Base-by-base conservation (phyloP, 2,329 filamentous ascomycete genomes). In the Ceratocystis alfenasii region DNA sequence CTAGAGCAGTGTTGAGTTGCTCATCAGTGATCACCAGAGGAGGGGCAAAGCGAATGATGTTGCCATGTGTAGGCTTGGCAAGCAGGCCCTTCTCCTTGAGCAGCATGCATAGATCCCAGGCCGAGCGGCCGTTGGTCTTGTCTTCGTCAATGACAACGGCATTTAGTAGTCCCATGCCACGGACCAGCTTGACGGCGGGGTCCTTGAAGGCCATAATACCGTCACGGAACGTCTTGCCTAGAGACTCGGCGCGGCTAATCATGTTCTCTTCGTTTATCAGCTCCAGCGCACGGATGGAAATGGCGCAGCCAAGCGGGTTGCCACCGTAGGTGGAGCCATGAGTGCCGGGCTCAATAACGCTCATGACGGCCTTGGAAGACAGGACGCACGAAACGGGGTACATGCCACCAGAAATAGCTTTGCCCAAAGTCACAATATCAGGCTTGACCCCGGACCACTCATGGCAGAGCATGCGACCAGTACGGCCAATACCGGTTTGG, bases 271-370 rank as follows among this genome's bases (percentile, higher is more conserved):
- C 94, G 73, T 93, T 85, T 71, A 99, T 87, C 65, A 99, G 83
- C 80, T 99, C 92, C 57, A 99, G 82, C 22, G 94, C 94, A 69
- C 92, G 89, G 74, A 99, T 96, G 28, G 93, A 95, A 36, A 99
- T 90, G 48, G 94, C 94, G 71, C 91, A 97, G 28, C 92, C 94
- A 12, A 99, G 81, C 20, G 94, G 94, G 78, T 99, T 99, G 63
- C 94, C 94, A 68, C 94, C 94, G 73, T 97, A 99, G n/a, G 94
- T 99, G 53, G 90, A 96, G 62, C 94, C 94, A 77, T 99, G 94
- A 30, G 94, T 97, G 68, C 94, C 94, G 30, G 94, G 90, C 80
- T 99, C 94, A 69, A 99, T 82, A 8, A 93, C 94, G 70, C 96
- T 83, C 92, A 99, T 96, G 69, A 97, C 81, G 66, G 96, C 92